phyloP scores from a whole-genome alignment of 2,329 filamentous ascomycete genomes.

The Cladosporium sp. region DNA sequence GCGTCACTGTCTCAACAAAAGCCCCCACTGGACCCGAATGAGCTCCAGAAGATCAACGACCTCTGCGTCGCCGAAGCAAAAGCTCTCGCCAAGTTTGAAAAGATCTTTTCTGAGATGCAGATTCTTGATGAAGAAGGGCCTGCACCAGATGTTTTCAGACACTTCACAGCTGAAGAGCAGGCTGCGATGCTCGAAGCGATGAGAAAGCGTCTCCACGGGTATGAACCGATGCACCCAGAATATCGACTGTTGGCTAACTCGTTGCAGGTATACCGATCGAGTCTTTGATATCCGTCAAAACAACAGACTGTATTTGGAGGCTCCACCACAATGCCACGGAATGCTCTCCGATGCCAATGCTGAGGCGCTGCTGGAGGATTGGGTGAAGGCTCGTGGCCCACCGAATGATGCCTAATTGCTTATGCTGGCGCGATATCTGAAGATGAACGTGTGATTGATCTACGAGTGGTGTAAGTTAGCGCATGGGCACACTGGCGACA shows the following conservation, averaged over 20 bases:
- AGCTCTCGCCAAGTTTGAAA: neutral
- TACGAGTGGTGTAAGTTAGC: constrained; percentile 18
- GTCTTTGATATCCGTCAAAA: too few relatives aligned
- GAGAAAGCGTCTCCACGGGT: neutral
- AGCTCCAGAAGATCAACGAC: neutral
- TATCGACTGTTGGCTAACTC: too few relatives aligned
- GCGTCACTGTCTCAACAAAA: neutral
- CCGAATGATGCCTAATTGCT: constrained; percentile 15
- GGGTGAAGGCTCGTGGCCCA: constrained; percentile 9
- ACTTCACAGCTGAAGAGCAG: neutral
- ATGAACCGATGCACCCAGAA: neutral
- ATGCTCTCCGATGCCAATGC: too few relatives aligned
- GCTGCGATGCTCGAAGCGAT: neutral
- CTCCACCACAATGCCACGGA: too few relatives aligned
- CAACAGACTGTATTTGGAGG: too few relatives aligned
- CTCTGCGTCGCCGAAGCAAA: neutral
- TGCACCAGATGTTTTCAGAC: neutral
- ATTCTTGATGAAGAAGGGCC: neutral
- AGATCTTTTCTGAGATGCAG: neutral
- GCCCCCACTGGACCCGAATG: neutral
- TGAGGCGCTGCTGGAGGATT: constrained; percentile 15
- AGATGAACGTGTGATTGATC: constrained; percentile 5
- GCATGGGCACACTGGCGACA: neutral
- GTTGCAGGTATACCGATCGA: too few relatives aligned
- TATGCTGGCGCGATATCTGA: constrained; percentile 14